These are phyloP conservation scores for Triticum turgidum DNA, from an alignment of 176 grass and related monocot species.

Conservation along the genomic window DNA sequence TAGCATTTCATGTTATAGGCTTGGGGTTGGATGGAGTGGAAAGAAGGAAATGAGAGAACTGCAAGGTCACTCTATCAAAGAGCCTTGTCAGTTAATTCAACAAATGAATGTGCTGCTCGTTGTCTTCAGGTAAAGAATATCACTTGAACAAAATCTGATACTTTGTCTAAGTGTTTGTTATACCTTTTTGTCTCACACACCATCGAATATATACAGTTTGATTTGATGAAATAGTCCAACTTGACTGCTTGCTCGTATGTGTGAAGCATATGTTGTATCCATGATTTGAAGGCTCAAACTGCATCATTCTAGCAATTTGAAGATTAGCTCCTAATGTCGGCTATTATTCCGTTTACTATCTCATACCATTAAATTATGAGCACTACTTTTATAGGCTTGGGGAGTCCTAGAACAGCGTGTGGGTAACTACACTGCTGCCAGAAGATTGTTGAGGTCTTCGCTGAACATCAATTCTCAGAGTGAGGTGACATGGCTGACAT, in stretches of 20 bases:
- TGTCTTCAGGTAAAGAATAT: conserved; percentile 83
- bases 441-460: conserved; percentile 85
- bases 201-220: background rate
- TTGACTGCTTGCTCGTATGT: background rate
- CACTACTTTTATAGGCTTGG: conserved; percentile 67
- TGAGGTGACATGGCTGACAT: conserved; percentile 98
- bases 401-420: conserved; percentile 91
- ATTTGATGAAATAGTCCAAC: background rate
- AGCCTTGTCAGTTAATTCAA: conserved; percentile 85
- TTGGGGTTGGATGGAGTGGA: conserved; percentile 99
- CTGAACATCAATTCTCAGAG: conserved; percentile 95
- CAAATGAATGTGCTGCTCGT: conserved; percentile 84
- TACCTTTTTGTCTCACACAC: background rate
- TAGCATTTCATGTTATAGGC: conserved; percentile 48
- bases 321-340: background rate
- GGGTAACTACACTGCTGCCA: conserved; percentile 74
- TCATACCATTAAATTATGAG: background rate
- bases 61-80: conserved; percentile 88
- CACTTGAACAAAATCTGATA: background rate
- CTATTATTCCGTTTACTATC: background rate
- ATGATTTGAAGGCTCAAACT: conserved; percentile 9
- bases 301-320: background rate
- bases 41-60: conserved; percentile 82
- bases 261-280: background rate
- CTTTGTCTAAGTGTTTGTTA: background rate